Percentiles rank a stretch among this genome's conserved stretches.
phyloP scores from a whole-genome alignment of 345 rosid genomes.

The Citrus cavaleriei region DNA sequence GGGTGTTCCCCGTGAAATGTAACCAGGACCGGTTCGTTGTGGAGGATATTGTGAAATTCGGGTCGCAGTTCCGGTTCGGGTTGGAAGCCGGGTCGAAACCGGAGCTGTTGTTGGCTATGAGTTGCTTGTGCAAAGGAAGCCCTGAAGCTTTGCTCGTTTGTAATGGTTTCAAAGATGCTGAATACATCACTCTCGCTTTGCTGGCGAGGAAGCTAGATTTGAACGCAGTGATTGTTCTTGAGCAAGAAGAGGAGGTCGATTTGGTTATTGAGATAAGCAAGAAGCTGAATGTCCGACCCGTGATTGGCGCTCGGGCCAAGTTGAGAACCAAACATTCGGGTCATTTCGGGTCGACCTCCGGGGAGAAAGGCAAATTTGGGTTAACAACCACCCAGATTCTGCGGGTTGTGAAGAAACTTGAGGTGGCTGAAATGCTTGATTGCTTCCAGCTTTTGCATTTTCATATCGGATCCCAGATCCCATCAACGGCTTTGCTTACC shows the following conservation, averaged over 20 bases:
- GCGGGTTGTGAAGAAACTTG: slow-evolving; percentile 66
- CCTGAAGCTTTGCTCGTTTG: slow-evolving; percentile 71
- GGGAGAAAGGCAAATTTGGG: slow-evolving; percentile 97
- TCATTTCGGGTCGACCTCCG: slow-evolving; percentile 95
- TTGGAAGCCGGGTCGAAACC: slow-evolving; percentile 95
- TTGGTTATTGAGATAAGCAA: slow-evolving; percentile 61
- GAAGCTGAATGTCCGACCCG: slow-evolving; percentile 62
- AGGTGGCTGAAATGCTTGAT: slow-evolving; percentile 66
- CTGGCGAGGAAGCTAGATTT: slow-evolving; percentile 64
- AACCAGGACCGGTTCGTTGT: slow-evolving; percentile 89
- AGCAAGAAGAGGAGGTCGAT: slow-evolving; percentile 88
- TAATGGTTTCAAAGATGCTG: slow-evolving; percentile 86
- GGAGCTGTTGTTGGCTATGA: slow-evolving; percentile 91
- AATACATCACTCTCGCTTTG: slow-evolving; percentile 73
- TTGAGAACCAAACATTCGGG: slow-evolving; percentile 88
- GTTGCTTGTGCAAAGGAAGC: slow-evolving; percentile 72
- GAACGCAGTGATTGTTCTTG: slow-evolving; percentile 84
- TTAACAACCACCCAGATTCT: slow-evolving; percentile 71
- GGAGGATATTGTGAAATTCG: slow-evolving; percentile 80
- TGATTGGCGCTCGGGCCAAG: slow-evolving; percentile 78
- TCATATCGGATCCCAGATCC: slow-evolving; percentile 94
- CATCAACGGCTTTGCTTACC: slow-evolving; percentile 58
- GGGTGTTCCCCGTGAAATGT: slow-evolving; percentile 93
- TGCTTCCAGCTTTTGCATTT: slow-evolving; percentile 85
- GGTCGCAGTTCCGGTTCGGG: slow-evolving; percentile 73